Evolutionary conservation across 306 rosid species (phyloP).

Genomic region (Inga laurina): DNA sequence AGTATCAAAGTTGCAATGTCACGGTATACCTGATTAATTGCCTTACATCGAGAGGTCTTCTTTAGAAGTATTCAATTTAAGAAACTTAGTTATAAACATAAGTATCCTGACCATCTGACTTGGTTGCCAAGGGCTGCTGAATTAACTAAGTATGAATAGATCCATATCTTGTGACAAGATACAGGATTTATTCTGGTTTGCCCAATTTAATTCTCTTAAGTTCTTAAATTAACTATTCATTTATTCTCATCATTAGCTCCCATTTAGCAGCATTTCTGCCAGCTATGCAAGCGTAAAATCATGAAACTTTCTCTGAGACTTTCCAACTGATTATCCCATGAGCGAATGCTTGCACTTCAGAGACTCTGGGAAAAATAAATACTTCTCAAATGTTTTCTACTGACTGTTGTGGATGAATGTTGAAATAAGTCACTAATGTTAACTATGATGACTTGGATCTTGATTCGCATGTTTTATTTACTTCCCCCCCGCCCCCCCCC

Average conservation of each 20-base stretch:
- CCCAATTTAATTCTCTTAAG: not conserved
- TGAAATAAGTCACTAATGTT: not conserved
- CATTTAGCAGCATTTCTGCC: not conserved
- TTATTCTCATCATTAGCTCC: not conserved
- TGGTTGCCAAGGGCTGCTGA: not conserved
- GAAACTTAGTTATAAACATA: not conserved
- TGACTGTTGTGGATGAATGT: not conserved
- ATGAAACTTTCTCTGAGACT: not conserved
- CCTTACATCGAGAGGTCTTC: not conserved
- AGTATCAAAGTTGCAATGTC: conserved; percentile 7
- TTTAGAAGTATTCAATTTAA: conserved; percentile 23
- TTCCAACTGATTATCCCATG: not conserved
- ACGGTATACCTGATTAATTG: not conserved
- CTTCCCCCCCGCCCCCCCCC: not conserved
- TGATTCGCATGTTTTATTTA: conserved; percentile 13
- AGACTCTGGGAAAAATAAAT: not conserved
- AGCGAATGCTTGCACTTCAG: not conserved
- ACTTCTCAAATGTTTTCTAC: not conserved
- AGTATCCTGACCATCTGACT: not conserved
- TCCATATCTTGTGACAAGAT: not conserved
- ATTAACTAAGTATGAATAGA: not conserved
- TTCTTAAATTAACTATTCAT: not conserved
- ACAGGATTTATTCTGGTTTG: conserved; percentile 11
- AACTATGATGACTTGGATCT: not conserved
- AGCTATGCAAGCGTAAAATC: not conserved